Conservation (phyloP, 78 protist genomes). For the Cavenderia fasciculata region DNA sequence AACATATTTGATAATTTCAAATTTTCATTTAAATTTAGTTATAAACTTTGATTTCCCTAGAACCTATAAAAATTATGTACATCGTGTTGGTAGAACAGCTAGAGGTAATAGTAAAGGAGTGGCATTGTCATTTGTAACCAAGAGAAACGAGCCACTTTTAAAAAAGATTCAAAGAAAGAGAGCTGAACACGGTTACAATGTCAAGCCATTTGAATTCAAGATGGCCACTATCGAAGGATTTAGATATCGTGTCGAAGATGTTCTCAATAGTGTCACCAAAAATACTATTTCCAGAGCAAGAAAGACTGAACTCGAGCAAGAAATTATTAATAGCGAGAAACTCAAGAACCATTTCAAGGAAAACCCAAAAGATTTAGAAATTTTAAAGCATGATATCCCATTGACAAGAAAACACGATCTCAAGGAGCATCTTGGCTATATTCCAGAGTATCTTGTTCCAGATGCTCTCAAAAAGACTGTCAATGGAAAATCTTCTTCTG, state of each 20-base stretch:
- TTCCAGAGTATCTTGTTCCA: slow-evolving; percentile 78
- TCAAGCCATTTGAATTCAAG: slow-evolving; percentile 77
- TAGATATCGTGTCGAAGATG: slow-evolving; percentile 87
- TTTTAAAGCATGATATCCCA: slow-evolving; percentile 50
- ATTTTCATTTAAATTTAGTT: slow-evolving; percentile 25
- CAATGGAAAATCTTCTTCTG: slow-evolving; percentile 17
- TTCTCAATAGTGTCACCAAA: slow-evolving; percentile 20
- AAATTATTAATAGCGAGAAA: slow-evolving; percentile 79
- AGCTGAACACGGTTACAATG: slow-evolving; percentile 39
- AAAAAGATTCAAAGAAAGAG: slow-evolving; percentile 19
- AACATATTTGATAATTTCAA: not conserved
- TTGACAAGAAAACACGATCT: slow-evolving; percentile 9
- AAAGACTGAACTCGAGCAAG: slow-evolving; percentile 75
- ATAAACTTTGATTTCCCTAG: slow-evolving; percentile 90
- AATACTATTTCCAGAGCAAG: slow-evolving; percentile 70
- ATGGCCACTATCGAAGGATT: slow-evolving; percentile 73
- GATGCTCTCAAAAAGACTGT: slow-evolving; percentile 19
- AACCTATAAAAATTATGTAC: slow-evolving; percentile 82
- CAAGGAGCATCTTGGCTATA: not conserved
- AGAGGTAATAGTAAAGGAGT: slow-evolving; percentile 82
- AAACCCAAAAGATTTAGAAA: slow-evolving; percentile 64
- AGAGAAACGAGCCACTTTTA: slow-evolving; percentile 6
- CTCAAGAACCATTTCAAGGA: slow-evolving; percentile 65
- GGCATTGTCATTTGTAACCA: slow-evolving; percentile 80
- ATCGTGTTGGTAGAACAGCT: slow-evolving; percentile 90